Conservation (phyloP, 2,329 filamentous ascomycete species). For the Curvularia sp. region DNA sequence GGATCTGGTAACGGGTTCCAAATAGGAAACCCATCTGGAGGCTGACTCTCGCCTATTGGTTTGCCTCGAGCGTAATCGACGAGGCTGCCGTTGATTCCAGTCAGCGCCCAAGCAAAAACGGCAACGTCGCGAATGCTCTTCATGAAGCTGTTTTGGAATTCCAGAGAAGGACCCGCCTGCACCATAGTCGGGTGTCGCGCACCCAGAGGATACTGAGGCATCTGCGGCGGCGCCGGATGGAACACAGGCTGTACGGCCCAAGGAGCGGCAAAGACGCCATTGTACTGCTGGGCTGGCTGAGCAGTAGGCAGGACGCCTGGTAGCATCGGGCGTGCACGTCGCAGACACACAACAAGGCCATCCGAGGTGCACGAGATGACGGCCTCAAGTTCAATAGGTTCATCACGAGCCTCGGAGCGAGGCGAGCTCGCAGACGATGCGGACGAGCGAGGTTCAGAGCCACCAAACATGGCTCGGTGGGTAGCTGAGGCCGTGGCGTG, state of each 20-base stretch:
- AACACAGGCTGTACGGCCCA: slow-evolving; percentile 74
- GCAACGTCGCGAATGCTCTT: slow-evolving; percentile 81
- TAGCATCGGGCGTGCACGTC: slow-evolving; percentile 74
- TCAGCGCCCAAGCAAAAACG: slow-evolving; percentile 85
- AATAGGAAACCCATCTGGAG: slow-evolving; percentile 65
- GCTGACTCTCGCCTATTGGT: slow-evolving; percentile 68
- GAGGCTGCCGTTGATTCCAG: slow-evolving; percentile 79
- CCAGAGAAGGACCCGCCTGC: slow-evolving; percentile 57
- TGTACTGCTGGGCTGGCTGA: slow-evolving; percentile 36
- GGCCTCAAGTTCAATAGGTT: slow-evolving; percentile 77
- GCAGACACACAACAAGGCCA: slow-evolving; percentile 80
- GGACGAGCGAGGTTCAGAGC: slow-evolving; percentile 37
- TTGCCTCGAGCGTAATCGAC: slow-evolving; percentile 68
- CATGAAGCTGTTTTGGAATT: slow-evolving; percentile 69
- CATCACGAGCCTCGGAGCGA: slow-evolving; percentile 34
- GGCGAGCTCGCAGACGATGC: slow-evolving; percentile 39
- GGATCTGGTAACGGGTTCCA: slow-evolving; percentile 56
- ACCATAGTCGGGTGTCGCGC: slow-evolving; percentile 50
- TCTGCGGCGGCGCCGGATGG: slow-evolving; percentile 50
- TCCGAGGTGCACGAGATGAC: slow-evolving; percentile 93
- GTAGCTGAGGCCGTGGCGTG: slow-evolving; percentile 38
- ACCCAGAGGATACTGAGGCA: slow-evolving; percentile 45
- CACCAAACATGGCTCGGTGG: slow-evolving; percentile 36
- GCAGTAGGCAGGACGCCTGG: slow-evolving; percentile 51
- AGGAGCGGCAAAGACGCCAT: slow-evolving; percentile 77